These are phyloP conservation scores for Lyophyllum semitale DNA, from an alignment of 768 basidiomycete species.

Conservation along the genomic window DNA sequence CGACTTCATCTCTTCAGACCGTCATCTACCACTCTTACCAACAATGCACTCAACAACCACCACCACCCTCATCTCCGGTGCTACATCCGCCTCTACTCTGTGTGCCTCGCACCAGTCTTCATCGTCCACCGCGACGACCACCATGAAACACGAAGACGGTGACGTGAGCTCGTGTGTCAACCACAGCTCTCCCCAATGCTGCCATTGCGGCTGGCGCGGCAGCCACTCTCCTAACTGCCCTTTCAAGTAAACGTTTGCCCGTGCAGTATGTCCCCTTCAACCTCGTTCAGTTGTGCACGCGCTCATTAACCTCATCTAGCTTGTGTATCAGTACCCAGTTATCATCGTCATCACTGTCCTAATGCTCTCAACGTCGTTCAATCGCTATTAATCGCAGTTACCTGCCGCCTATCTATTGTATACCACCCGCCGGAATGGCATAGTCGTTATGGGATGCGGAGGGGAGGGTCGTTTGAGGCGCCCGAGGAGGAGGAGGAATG, in stretches of 20 bases:
- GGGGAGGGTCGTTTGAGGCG: constrained; percentile 22
- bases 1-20: constrained; percentile 10
- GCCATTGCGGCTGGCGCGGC: constrained; percentile 76
- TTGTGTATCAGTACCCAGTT: constrained; percentile 12
- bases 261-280: constrained; percentile 5
- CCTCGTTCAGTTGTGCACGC: constrained; percentile 7
- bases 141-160: constrained; percentile 14
- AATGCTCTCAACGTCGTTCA: constrained; percentile 19
- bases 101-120: constrained; percentile 15
- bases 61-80: constrained; percentile 14
- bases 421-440: constrained; percentile 13
- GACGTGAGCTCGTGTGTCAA: constrained; percentile 36
- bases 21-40: constrained; percentile 6
- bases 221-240: constrained; percentile 61
- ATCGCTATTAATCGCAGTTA: constrained; percentile 14
- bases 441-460: constrained; percentile 16
- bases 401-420: constrained; percentile 13
- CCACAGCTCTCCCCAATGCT: constrained; percentile 73
- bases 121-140: constrained; percentile 19
- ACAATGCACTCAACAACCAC: constrained; percentile 28
- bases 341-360: constrained; percentile 12
- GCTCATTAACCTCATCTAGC: constrained; percentile 5
- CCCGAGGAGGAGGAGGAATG: constrained; percentile 31
- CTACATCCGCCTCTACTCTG: constrained; percentile 14
- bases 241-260: constrained; percentile 47